Evolutionary conservation across 148 eudicot genomes (phyloP), one percentile per base, ranked within the genome.

Genomic region (Mesembryanthemum crystallinum): DNA sequence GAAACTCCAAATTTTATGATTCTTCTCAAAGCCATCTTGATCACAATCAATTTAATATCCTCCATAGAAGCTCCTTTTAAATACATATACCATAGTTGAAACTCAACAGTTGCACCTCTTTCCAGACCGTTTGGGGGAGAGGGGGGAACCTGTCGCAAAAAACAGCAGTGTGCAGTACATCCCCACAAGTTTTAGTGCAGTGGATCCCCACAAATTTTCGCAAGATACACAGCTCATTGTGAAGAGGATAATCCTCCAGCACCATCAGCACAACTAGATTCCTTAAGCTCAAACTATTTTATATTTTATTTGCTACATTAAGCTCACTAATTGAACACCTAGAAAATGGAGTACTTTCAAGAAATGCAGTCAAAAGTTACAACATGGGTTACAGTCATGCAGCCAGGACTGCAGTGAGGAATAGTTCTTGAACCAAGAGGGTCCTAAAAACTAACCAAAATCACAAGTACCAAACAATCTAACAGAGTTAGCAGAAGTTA

Each of bases 241-340:
- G 37, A 15, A 17, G 0, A 7, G 59, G 1, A 15, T 25, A 49
- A 20, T 28, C 21, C 13, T n/a, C 4, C 4, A 30, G 17, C 47
- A 15, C 54, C 29, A 15, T 11, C 35, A 7, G 28, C 51, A 25
- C 30, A 67, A 18, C 13, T 14, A 11, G 10, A 43, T 23, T 24
- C 4, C 71, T 23, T 43, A 42, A 43, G 54, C 71, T 23, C 71
- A 67, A 45, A 67, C 10, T n/a, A n/a, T n/a, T n/a, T n/a, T n/a
- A n/a, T n/a, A n/a, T n/a, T n/a, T n/a, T n/a, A n/a, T n/a, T n/a
- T n/a, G n/a, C n/a, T n/a, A n/a, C n/a, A n/a, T n/a, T n/a, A n/a
- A n/a, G n/a, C n/a, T n/a, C n/a, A n/a, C 43, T 24, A 12, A 67
- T 43, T 24, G 10, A 52, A 43, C 32, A 33, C 32, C 43, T 45